Evolutionary conservation across 176 grass and related monocot genomes (phyloP).

Genomic region (Musa acuminata): DNA sequence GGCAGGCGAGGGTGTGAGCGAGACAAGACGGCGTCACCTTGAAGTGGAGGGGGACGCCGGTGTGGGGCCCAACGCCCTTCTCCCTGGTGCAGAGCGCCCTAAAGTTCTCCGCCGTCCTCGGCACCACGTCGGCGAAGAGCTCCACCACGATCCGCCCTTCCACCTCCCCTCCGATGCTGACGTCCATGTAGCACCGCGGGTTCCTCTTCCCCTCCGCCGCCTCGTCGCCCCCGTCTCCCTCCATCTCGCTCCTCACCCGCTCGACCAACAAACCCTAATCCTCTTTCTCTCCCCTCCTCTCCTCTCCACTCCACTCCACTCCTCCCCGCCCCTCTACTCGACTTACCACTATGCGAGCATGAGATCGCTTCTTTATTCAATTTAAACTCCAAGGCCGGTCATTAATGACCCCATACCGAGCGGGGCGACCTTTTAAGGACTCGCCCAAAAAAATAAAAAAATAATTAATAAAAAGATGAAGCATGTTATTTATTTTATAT

Average conservation of each 20-base stretch:
- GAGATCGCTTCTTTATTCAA: too few relatives aligned
- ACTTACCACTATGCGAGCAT: too few relatives aligned
- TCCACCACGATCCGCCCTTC: conserved; percentile 86
- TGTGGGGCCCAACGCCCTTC: conserved; percentile 49
- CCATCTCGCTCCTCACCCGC: conserved; percentile 18
- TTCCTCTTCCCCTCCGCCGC: conserved; percentile 17
- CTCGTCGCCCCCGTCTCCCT: conserved; percentile 20
- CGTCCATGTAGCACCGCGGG: conserved; percentile 68
- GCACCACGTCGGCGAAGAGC: conserved; percentile 54
- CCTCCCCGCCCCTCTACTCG: too few relatives aligned
- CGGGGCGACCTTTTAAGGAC: too few relatives aligned
- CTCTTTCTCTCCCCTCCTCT: neutral
- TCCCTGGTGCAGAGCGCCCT: conserved; percentile 90
- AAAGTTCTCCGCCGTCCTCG: conserved; percentile 87
- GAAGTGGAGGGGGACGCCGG: conserved; percentile 60
- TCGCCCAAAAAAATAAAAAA: too few relatives aligned
- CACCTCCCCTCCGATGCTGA: conserved; percentile 76
- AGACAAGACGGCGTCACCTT: conserved; percentile 31
- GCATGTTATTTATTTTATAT: too few relatives aligned
- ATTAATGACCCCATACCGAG: too few relatives aligned
- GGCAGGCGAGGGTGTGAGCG: too few relatives aligned
- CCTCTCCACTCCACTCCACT: too few relatives aligned
- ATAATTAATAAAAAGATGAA: too few relatives aligned
- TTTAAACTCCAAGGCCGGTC: too few relatives aligned
- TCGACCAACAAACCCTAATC: conserved; percentile 21